Conservation (phyloP, 805 yeast species). For the Wickerhamomyces tratensis region DNA sequence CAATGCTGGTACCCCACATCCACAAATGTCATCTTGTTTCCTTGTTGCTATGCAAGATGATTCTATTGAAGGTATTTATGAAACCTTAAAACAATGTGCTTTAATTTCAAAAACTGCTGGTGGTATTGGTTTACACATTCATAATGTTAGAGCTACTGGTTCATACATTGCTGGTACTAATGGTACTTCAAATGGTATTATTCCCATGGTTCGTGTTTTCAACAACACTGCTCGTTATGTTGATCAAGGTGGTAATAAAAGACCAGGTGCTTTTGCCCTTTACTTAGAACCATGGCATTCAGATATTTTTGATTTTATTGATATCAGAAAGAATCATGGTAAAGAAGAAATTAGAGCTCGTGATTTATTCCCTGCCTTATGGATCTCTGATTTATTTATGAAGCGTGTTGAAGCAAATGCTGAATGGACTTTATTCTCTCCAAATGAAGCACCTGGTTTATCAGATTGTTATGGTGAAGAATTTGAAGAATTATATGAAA, state of each 20-base stretch:
- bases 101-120: conserved; percentile 92
- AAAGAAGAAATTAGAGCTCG: conserved; percentile 91
- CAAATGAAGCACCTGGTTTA: conserved; percentile 81
- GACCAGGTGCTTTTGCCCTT: conserved; percentile 96
- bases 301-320: conserved; percentile 79
- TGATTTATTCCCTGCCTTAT: conserved; percentile 84
- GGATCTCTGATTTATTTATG: conserved; percentile 96
- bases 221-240: conserved; percentile 95
- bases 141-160: conserved; percentile 80
- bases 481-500: conserved; percentile 59
- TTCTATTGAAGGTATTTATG: conserved; percentile 91
- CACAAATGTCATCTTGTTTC: conserved; percentile 89
- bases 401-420: conserved; percentile 67
- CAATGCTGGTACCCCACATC: conserved; percentile 83
- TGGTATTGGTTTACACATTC: conserved; percentile 87
- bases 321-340: conserved; percentile 87
- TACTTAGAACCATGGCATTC: conserved; percentile 97
- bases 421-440: conserved; percentile 88
- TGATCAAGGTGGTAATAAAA: conserved; percentile 96
- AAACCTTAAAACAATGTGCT: conserved; percentile 82
- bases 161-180: conserved; percentile 85
- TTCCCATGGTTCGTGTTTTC: conserved; percentile 94
- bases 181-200: conserved; percentile 85
- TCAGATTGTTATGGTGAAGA: conserved; percentile 78
- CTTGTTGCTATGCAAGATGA: conserved; percentile 87